Evolutionary conservation across 2,329 filamentous ascomycete genomes (phyloP), one percentile per base, ranked within the genome.

Genomic region (Cladorrhinum sp.): DNA sequence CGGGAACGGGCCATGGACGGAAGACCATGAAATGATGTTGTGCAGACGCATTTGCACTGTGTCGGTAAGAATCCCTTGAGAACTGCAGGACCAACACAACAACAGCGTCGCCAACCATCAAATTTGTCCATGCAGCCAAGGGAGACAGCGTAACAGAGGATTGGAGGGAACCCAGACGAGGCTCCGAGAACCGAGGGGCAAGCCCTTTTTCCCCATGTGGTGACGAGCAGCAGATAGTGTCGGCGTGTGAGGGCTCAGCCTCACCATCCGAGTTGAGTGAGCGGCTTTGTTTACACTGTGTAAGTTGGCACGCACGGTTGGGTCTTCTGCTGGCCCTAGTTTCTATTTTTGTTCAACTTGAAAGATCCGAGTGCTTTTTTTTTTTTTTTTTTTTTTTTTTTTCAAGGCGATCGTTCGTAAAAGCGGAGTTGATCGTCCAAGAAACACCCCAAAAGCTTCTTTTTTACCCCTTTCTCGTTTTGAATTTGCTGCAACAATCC

Each of bases 171-270:
- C 28, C 50, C 51, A 16, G 8, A 49, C 46, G 46, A 49, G 46
- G 46, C 46, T 21, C 42, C n/a, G 42, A 18, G n/a, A 46, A 46
- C 42, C n/a, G 18, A 18, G 42, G 10, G 33, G 12, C n/a, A 18
- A 46, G 7, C 16, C 18, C 6, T 3, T 18, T 46, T 46, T 39
- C 54, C 42, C 39, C 54, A 48, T 48, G 8, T 48, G 54, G 36
- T 56, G 54, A 57, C 39, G 54, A 46, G 24, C 54, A 57, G 54
- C 54, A 57, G 39, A 28, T 48, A 57, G 54, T 39, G 54, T 28
- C 39, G 42, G 42, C n/a, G 16, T 18, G 42, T 8, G n/a, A 18
- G 42, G 49, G 54, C 54, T 57, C 54, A 57, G 54, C 54, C 54
- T 57, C 54, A 57, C 54, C 39, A 42, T 39, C n/a, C n/a, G n/a